Evolutionary conservation across 768 basidiomycete species (phyloP).

Genomic region (Kwoniella dendrophila): DNA sequence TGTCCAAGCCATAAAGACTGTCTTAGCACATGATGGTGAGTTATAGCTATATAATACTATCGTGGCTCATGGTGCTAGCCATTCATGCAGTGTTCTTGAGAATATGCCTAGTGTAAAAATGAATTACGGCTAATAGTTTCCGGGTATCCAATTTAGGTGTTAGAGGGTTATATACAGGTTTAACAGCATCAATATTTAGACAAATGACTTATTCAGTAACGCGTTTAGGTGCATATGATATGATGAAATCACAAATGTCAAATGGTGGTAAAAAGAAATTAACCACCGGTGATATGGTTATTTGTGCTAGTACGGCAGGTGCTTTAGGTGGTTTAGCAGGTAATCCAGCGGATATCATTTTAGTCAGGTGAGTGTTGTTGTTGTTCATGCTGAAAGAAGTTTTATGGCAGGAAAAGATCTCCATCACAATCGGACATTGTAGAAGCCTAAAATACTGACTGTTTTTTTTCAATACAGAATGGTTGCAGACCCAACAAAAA

Average conservation of each 20-base stretch:
- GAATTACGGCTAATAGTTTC: too few species aligned
- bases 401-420: too few species aligned
- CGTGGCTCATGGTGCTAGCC: not conserved
- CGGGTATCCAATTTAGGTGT: too few species aligned
- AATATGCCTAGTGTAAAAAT: not conserved
- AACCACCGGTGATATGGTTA: constrained; percentile 39
- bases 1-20: constrained; percentile 28
- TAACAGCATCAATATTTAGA: constrained; percentile 51
- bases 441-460: not conserved
- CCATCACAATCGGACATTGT: not conserved
- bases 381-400: not conserved
- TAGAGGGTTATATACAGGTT: constrained; percentile 51
- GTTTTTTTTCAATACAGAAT: constrained; percentile 31
- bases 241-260: constrained; percentile 43
- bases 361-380: constrained; percentile 32
- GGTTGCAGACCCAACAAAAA: constrained; percentile 52
- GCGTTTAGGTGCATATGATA: constrained; percentile 53
- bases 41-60: not conserved
- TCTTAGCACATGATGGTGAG: constrained; percentile 33
- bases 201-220: constrained; percentile 49
- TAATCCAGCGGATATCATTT: constrained; percentile 48
- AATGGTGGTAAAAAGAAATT: constrained; percentile 29
- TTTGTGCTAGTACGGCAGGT: constrained; percentile 51
- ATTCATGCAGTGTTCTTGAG: not conserved
- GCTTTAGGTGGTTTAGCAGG: constrained; percentile 52